Evolutionary conservation across 257 asterid genomes (phyloP).

Genomic region (Lithospermum erythrorhizon): DNA sequence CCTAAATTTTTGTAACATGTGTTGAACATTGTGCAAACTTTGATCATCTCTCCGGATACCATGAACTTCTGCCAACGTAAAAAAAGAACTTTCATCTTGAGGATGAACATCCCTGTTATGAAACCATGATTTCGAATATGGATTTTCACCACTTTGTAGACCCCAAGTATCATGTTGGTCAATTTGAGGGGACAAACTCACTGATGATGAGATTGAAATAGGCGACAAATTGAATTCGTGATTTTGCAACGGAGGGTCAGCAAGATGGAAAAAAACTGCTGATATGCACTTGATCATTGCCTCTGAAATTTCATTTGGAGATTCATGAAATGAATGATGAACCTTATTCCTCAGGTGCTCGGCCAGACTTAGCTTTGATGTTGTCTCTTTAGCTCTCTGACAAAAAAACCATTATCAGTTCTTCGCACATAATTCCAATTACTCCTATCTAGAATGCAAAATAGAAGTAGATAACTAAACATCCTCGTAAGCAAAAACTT

Average conservation of each 20-base stretch:
- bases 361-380: conserved; percentile 21
- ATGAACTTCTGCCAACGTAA: conserved; percentile 40
- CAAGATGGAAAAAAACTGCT: conserved; percentile 50
- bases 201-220: conserved; percentile 29
- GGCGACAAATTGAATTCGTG: conserved; percentile 27
- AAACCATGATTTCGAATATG: conserved; percentile 23
- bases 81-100: conserved; percentile 22
- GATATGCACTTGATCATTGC: conserved; percentile 89
- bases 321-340: conserved; percentile 27
- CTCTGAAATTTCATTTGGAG: conserved; percentile 62
- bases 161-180: conserved; percentile 16
- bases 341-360: conserved; percentile 24
- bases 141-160: conserved; percentile 17
- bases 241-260: conserved; percentile 45
- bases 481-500: neutral
- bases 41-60: conserved; percentile 41
- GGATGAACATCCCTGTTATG: conserved; percentile 24
- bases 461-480: neutral
- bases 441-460: neutral
- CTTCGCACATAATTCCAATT: neutral
- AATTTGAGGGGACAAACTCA: conserved; percentile 23
- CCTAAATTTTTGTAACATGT: conserved; percentile 51
- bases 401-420: conserved; percentile 4
- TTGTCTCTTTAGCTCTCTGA: conserved; percentile 37
- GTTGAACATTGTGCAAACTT: conserved; percentile 42